A percentile compares a stretch with the other conserved stretches of the same genome.
These are phyloP conservation scores for Chalciporus piperatus DNA, from an alignment of 768 basidiomycete genomes.

Conservation along the genomic window DNA sequence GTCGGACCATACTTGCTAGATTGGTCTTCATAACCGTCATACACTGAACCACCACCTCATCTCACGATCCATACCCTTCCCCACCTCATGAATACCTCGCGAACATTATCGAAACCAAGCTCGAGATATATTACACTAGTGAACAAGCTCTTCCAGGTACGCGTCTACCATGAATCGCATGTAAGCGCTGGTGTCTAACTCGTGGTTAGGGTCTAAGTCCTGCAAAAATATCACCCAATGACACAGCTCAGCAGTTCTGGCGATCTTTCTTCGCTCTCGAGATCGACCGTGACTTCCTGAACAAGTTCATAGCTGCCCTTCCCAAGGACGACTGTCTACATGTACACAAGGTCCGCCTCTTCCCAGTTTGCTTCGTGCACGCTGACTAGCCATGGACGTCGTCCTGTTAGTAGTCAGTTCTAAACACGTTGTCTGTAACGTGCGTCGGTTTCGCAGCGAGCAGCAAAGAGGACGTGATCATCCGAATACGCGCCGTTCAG, in stretches of 20 bases:
- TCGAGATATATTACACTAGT: constrained; percentile 50
- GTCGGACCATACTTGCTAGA: too few relatives aligned
- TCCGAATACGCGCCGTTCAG: constrained; percentile 43
- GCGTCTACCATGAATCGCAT: not conserved
- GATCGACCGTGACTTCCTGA: constrained; percentile 47
- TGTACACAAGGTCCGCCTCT: constrained; percentile 45
- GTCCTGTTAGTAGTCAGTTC: constrained; percentile 45
- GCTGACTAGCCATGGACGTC: constrained; percentile 9
- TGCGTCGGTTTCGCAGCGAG: constrained; percentile 42
- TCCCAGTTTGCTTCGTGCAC: not conserved
- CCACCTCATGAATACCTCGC: constrained; percentile 17
- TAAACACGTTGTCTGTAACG: constrained; percentile 44
- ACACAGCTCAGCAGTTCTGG: constrained; percentile 49
- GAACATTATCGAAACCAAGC: constrained; percentile 25
- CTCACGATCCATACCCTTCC: too few relatives aligned
- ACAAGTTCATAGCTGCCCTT: constrained; percentile 37
- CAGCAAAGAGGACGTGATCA: constrained; percentile 20
- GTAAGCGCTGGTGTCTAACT: not conserved
- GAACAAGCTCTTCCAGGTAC: constrained; percentile 47
- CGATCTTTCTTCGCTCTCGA: constrained; percentile 50
- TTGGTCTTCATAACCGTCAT: not conserved
- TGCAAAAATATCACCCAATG: constrained; percentile 42
- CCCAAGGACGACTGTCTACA: constrained; percentile 51
- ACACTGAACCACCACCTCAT: not conserved
- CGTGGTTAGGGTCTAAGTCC: constrained; percentile 41